These are phyloP conservation scores for Lachnellula suecica DNA, from an alignment of 2,329 filamentous ascomycete species.

Conservation along the genomic window DNA sequence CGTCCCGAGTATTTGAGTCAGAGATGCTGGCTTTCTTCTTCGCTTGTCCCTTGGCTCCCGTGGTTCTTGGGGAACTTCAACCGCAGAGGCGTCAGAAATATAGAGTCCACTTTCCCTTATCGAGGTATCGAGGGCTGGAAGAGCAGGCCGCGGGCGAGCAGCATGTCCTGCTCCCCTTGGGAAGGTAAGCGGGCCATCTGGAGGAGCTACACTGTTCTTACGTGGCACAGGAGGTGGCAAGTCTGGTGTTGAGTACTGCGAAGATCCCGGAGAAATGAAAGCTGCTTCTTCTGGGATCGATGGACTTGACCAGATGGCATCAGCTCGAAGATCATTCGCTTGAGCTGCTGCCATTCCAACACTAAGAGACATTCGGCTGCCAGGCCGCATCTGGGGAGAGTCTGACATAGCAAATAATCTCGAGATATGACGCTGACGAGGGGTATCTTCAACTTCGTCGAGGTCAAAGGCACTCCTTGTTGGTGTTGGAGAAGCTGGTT, in stretches of 20 bases:
- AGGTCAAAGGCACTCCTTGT: background rate
- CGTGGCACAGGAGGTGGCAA: background rate
- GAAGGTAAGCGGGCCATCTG: background rate
- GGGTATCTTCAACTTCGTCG: constrained; percentile 4
- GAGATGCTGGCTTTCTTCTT: constrained; percentile 23
- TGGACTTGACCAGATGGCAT: constrained; percentile 21
- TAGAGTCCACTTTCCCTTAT: background rate
- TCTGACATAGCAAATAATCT: constrained; percentile 13
- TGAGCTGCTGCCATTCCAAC: constrained; percentile 16
- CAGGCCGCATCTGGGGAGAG: background rate
- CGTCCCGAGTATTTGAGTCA: constrained; percentile 62
- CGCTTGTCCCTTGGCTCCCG: constrained; percentile 5
- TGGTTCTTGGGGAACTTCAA: background rate
- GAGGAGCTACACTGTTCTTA: background rate
- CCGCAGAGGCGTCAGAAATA: background rate
- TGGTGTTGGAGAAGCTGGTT: constrained; percentile 9
- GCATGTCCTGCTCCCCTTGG: background rate
- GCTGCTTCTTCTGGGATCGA: background rate
- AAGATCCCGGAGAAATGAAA: background rate
- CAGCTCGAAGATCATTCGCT: constrained; percentile 16
- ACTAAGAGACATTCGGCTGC: constrained; percentile 12
- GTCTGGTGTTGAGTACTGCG: background rate
- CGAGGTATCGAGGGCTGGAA: constrained; percentile 1
- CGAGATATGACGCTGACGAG: constrained; percentile 10
- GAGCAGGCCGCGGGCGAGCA: background rate